Percentiles rank a stretch among this genome's conserved stretches.
Conservation (phyloP, 2,329 filamentous ascomycete species). For the Corinectria fuckeliana region DNA sequence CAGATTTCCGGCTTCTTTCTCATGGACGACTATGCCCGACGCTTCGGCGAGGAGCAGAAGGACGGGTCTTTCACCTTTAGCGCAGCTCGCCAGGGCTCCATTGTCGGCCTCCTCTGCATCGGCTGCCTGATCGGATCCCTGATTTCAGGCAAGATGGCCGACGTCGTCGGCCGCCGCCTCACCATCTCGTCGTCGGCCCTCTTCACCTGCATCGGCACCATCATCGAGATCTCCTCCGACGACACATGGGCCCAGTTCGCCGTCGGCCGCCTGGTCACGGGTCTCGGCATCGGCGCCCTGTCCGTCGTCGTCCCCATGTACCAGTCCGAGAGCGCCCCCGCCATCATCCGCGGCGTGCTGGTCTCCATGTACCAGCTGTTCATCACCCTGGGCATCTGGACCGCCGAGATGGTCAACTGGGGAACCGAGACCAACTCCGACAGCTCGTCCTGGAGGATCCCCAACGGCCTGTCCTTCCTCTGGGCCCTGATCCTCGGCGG, state of each 20-base stretch:
- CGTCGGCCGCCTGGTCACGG: conserved; percentile 69
- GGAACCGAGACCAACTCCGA: conserved; percentile 57
- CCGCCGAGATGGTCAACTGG: conserved; percentile 64
- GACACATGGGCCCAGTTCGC: conserved; percentile 69
- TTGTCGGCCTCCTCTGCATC: conserved; percentile 67
- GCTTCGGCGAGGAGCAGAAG: conserved; percentile 56
- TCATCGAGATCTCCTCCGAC: conserved; percentile 66
- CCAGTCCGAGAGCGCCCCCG: conserved; percentile 69
- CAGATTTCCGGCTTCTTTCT: conserved; percentile 67
- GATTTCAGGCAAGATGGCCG: conserved; percentile 65
- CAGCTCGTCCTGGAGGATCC: conserved; percentile 67
- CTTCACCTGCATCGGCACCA: conserved; percentile 68
- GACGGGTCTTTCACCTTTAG: conserved; percentile 56
- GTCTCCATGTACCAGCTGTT: conserved; percentile 72
- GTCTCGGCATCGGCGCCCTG: conserved; percentile 68
- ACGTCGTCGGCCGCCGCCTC: conserved; percentile 65
- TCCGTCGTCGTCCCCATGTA: conserved; percentile 73
- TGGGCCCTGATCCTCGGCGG: conserved; percentile 60
- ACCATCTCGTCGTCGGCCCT: conserved; percentile 69
- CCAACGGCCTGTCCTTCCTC: conserved; percentile 61
- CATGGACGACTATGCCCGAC: conserved; percentile 62
- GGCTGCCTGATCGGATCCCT: conserved; percentile 66
- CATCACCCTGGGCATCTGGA: conserved; percentile 72
- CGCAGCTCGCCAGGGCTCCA: conserved; percentile 65
- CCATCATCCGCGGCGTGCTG: conserved; percentile 68